Evolutionary conservation across 345 rosid species (phyloP), one percentile per base, ranked within the genome.

Genomic region (Eucalyptus dawsonii): DNA sequence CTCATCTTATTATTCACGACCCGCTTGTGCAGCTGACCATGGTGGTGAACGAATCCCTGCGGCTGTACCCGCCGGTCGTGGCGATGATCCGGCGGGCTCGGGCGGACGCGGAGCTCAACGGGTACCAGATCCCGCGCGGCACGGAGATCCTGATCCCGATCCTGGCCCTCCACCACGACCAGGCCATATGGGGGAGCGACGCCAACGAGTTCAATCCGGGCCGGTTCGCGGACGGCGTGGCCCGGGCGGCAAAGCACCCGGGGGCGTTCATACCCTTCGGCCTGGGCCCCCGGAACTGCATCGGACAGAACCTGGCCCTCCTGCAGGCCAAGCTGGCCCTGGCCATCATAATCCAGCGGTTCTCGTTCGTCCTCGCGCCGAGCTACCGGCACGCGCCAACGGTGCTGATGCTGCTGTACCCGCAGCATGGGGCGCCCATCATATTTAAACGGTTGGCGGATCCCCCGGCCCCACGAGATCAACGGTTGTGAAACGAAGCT

Each of bases 231-330:
- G 92, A 94, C 37, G 99, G 99, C 2, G 95, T 96, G 67, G 92
- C 97, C 37, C 93, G 95, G 50, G 98, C 98, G 4, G 95, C 98
- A 0, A 95, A 94, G 90, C 97, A 95, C 24, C 97, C 96, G 0
- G 94, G 93, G 25, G 98, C 96, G 5, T 94, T 96, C 87, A 92
- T 97, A 40, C 96, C 98, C 4, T 97, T 97, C 24, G 99, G 98
- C 22, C 90, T 96, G 2, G 99, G 99, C 22, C 95, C 92, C 31
- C 92, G 99, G 17, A 91, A 92, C 4, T 97, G 99, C 91, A 94
- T 97, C 13, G 99, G 97, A 14, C 97, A 96, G 90, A 97, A 95
- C 87, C 95, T 97, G 44, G 98, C 99, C 22, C 91, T 97, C 87
- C 86, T 97, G 88, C 97, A 97, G 86, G 94, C 97, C n/a, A 97